Conservation (phyloP, 1,139 yeast species). For the Waltiozyma solani region DNA sequence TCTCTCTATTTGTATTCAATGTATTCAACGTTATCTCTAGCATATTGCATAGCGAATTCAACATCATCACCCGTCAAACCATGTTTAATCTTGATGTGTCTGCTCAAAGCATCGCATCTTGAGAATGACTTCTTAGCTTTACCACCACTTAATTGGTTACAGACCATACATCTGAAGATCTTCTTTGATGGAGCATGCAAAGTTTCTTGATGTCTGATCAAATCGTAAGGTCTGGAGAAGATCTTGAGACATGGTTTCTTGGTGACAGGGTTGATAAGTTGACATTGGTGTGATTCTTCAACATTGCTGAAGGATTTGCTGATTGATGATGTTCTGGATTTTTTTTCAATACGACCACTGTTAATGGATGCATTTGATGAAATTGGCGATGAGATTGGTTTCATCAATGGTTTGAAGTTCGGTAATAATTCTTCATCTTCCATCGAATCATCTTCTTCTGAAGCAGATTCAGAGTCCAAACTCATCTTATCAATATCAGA, state of each 20-base stretch:
- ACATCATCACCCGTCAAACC: conserved; percentile 61
- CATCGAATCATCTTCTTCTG: conserved; percentile 13
- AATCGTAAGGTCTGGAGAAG: conserved; percentile 89
- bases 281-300: conserved; percentile 35
- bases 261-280: conserved; percentile 48
- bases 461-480: conserved; percentile 7
- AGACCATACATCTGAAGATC: conserved; percentile 77
- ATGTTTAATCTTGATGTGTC: conserved; percentile 89
- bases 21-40: conserved; percentile 69
- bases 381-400: conserved; percentile 1
- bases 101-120: conserved; percentile 87
- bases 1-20: conserved; percentile 17
- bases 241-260: conserved; percentile 66
- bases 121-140: conserved; percentile 65
- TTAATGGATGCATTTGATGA: neutral
- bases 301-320: conserved; percentile 1
- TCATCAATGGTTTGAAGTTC: conserved; percentile 1
- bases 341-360: neutral
- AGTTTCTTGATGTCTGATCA: conserved; percentile 92
- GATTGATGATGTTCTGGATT: conserved; percentile 4
- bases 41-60: conserved; percentile 58
- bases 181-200: conserved; percentile 87
- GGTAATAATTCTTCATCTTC: conserved; percentile 11
- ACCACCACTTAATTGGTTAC: conserved; percentile 40
- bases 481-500: conserved; percentile 18